Evolutionary conservation across 768 basidiomycete species (phyloP), one percentile per base, ranked within the genome.

Genomic region (Boletus tomentosulus): DNA sequence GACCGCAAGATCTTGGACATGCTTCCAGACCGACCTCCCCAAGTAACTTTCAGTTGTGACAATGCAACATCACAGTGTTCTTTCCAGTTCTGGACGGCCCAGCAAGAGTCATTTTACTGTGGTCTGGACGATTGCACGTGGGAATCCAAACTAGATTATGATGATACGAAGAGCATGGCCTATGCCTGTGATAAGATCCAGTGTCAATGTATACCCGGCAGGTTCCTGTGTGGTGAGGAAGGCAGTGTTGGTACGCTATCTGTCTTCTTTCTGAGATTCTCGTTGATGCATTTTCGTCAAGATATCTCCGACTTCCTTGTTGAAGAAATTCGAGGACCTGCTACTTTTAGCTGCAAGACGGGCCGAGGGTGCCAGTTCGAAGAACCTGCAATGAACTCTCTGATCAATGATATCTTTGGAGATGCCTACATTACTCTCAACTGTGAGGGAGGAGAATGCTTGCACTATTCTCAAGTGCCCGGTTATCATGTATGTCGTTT

Each of bases 11-110:
- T 98, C 60, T 75, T 97, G 57, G 96, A 97, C 65, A 83, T 84
- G 75, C 91, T 98, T 68, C 89, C 91, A 0, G 87, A 80, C 48
- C 82, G 94, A 9, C 88, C 92, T 19, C 95, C 96, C 0, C 95
- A 98, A 69, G 95, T 98, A 2, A 98, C 97, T 1, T 99, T 99
- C 70, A 87, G 88, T 59, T 99, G 97, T 73, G 84, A 90, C 54
- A 79, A 74, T 19, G 55, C 66, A 2, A 74, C 78, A 12, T 72
- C 74, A 4, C 82, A 82, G 1, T 99, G 97, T 67, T 83, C 84
- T 24, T 99, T 99, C 79, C 95, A 99, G 71, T 99, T 99, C 74
- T 99, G 97, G 97, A 92, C 93, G 9, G 93, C 88, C 6, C 78
- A 89, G 62, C 80, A 92, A 52, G 96, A 99, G 68, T 95, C 92